Percentiles rank a stretch among this genome's conserved stretches.
Evolutionary conservation across 1,139 yeast species (phyloP).

Genomic region (Hyphopichia wangnamkhiaoensis): DNA sequence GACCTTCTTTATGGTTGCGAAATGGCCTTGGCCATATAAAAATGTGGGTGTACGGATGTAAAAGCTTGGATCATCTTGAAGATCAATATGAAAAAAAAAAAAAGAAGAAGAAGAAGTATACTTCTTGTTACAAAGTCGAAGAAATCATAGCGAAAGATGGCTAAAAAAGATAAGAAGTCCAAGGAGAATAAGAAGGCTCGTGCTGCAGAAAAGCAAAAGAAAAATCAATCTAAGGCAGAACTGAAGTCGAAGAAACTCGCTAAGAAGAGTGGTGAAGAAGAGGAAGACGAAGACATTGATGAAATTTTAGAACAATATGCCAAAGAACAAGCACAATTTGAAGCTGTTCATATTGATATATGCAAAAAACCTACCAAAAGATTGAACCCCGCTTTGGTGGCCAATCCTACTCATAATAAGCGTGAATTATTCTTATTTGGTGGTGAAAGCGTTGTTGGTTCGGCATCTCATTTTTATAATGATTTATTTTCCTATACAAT

Average conservation of each 20-base stretch:
- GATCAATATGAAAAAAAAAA: background rate
- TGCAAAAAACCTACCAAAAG: slow-evolving; percentile 66
- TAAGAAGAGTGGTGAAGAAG: slow-evolving; percentile 71
- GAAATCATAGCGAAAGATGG: slow-evolving; percentile 56
- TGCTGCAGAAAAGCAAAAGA: slow-evolving; percentile 79
- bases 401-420: slow-evolving; percentile 75
- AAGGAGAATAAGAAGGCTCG: slow-evolving; percentile 93
- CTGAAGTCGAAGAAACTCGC: slow-evolving; percentile 71
- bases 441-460: slow-evolving; percentile 70
- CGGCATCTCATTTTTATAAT: slow-evolving; percentile 72
- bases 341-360: slow-evolving; percentile 64
- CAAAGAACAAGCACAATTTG: slow-evolving; percentile 74
- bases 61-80: too few relatives aligned
- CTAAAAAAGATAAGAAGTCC: slow-evolving; percentile 80
- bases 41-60: too few relatives aligned
- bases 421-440: slow-evolving; percentile 84
- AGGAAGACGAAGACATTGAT: slow-evolving; percentile 90
- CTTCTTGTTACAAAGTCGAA: background rate
- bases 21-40: too few relatives aligned
- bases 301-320: slow-evolving; percentile 78
- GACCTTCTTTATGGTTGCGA: background rate
- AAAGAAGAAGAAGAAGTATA: background rate
- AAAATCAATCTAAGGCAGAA: slow-evolving; percentile 73
- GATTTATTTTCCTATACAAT: slow-evolving; percentile 74
- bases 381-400: slow-evolving; percentile 71